A percentile compares a stretch with the other conserved stretches of the same genome.
phyloP scores from a whole-genome alignment of 305 asterid genomes.

The Solanum hybrid region DNA sequence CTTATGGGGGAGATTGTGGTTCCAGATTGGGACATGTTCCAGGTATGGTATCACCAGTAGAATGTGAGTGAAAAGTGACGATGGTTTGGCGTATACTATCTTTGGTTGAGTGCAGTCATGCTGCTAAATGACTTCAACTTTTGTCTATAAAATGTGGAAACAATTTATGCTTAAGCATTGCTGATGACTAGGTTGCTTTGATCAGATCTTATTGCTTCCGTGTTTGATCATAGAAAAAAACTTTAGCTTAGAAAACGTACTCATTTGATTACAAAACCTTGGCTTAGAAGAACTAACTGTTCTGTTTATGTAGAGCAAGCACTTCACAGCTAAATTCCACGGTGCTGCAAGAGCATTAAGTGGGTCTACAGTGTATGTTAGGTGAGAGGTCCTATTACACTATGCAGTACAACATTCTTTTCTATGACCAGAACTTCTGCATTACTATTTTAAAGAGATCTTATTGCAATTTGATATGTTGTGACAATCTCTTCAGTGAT shows the following conservation, averaged over 20 bases:
- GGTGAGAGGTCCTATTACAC: conserved; percentile 18
- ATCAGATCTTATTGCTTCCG: not conserved
- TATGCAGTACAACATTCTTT: not conserved
- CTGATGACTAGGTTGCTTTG: not conserved
- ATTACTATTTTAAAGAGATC: not conserved
- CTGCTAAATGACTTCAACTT: not conserved
- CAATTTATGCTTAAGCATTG: not conserved
- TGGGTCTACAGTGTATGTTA: conserved; percentile 56
- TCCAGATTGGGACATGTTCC: not conserved
- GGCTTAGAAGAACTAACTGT: not conserved
- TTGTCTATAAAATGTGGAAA: not conserved
- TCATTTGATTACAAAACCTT: not conserved
- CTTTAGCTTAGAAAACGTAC: not conserved
- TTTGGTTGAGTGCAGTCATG: not conserved
- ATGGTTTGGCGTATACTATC: not conserved
- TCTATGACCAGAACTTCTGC: not conserved
- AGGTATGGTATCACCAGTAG: not conserved
- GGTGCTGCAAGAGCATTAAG: conserved; percentile 62
- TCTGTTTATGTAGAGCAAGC: conserved; percentile 27
- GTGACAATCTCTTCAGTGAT: conserved; percentile 23
- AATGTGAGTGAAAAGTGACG: not conserved
- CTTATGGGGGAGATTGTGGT: not conserved
- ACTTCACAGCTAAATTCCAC: conserved; percentile 43
- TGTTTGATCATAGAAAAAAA: not conserved
- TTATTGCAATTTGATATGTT: not conserved